Percentiles rank a stretch among this genome's conserved stretches.
These are phyloP conservation scores for Phialocephala subalpina DNA, from an alignment of 2,329 filamentous ascomycete species.

Conservation along the genomic window DNA sequence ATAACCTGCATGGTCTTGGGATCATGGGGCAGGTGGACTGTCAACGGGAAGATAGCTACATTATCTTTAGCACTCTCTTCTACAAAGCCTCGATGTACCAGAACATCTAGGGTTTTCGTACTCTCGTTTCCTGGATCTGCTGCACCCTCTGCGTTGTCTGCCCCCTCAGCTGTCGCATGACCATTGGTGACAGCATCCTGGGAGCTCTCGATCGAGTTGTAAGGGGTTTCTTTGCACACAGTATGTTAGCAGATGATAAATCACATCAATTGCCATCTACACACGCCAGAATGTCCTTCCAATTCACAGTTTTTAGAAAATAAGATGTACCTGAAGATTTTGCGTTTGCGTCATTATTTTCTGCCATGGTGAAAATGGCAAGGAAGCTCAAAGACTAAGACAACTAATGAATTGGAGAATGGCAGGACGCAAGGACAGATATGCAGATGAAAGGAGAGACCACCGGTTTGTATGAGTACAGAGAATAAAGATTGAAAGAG, in stretches of 20 bases:
- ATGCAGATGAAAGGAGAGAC: constrained; percentile 29
- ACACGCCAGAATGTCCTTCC: not conserved
- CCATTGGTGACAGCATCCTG: constrained; percentile 31
- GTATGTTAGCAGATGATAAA: constrained; percentile 19
- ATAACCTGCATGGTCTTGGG: constrained; percentile 84
- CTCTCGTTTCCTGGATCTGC: constrained; percentile 41
- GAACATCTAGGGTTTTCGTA: constrained; percentile 35
- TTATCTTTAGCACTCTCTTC: constrained; percentile 30
- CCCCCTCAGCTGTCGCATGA: constrained; percentile 36
- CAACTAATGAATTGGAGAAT: constrained; percentile 28
- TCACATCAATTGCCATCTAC: not conserved
- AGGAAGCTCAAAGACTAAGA: constrained; percentile 26
- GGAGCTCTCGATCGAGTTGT: constrained; percentile 30
- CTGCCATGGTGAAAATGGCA: constrained; percentile 38
- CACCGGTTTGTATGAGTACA: constrained; percentile 21
- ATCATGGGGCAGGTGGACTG: constrained; percentile 82
- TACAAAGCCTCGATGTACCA: not conserved
- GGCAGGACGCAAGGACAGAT: constrained; percentile 18
- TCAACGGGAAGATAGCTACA: constrained; percentile 66
- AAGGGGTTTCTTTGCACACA: constrained; percentile 29
- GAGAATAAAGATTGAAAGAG: constrained; percentile 27
- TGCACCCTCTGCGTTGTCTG: constrained; percentile 37
- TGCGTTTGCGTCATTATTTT: constrained; percentile 41
- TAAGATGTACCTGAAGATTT: constrained; percentile 38
- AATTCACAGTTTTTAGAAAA: not conserved